Evolutionary conservation across 2,329 filamentous ascomycete species (phyloP).

Genomic region (Pezicula carpinea): DNA sequence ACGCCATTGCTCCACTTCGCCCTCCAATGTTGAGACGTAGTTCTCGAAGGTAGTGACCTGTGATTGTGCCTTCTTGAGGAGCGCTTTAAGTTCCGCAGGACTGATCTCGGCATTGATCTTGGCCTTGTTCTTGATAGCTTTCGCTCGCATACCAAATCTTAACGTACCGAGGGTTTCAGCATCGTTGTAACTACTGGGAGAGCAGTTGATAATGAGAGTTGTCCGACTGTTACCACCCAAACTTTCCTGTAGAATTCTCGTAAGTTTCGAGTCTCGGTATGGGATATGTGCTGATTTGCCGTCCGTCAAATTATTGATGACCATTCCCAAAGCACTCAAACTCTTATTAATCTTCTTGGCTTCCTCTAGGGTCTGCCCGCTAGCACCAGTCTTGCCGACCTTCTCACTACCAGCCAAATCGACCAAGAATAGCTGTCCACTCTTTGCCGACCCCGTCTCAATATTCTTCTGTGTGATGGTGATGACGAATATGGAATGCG

Average conservation of each 20-base stretch:
- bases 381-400: slow-evolving; percentile 96
- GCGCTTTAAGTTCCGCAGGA: slow-evolving; percentile 85
- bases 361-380: slow-evolving; percentile 93
- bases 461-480: slow-evolving; percentile 97
- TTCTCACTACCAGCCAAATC: slow-evolving; percentile 98
- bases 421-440: slow-evolving; percentile 92
- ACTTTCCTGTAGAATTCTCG: slow-evolving; percentile 93
- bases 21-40: slow-evolving; percentile 79
- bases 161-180: slow-evolving; percentile 88
- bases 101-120: slow-evolving; percentile 99
- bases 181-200: slow-evolving; percentile 98
- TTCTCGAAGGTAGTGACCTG: slow-evolving; percentile 85
- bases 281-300: slow-evolving; percentile 95
- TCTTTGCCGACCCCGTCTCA: slow-evolving; percentile 92
- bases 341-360: slow-evolving; percentile 99
- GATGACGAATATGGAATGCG: slow-evolving; percentile 96
- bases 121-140: slow-evolving; percentile 99
- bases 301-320: slow-evolving; percentile 95
- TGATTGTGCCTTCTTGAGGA: slow-evolving; percentile 87
- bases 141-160: slow-evolving; percentile 91
- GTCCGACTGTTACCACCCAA: slow-evolving; percentile 96
- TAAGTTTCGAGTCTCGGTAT: slow-evolving; percentile 97
- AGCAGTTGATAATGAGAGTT: slow-evolving; percentile 98
- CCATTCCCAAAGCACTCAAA: slow-evolving; percentile 95
- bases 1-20: slow-evolving; percentile 83